Evolutionary conservation across 495 filamentous ascomycete species (phyloP).

Genomic region (Tuber microsphaerosporum): DNA sequence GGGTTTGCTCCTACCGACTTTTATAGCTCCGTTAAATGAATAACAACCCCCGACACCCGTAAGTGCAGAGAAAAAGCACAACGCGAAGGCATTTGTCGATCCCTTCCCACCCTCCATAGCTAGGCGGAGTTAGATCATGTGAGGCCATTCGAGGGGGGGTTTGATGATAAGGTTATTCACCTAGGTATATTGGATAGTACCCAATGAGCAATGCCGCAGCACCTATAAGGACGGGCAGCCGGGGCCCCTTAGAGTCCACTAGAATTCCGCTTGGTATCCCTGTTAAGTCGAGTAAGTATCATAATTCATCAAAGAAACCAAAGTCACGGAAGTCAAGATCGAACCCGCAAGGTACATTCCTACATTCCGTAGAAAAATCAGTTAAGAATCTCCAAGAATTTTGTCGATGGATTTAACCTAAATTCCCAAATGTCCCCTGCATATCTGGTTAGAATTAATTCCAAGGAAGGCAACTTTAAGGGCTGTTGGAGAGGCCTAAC

Average conservation of each 20-base stretch:
- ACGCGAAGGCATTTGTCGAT: conserved; percentile 58
- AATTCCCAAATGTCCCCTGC: conserved; percentile 77
- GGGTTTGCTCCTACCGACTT: conserved; percentile 51
- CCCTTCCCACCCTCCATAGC: conserved; percentile 53
- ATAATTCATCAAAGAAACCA: neutral
- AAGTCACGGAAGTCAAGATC: neutral
- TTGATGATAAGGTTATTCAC: conserved; percentile 35
- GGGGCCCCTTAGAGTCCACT: conserved; percentile 74
- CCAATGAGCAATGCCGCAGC: conserved; percentile 62
- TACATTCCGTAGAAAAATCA: conserved; percentile 27
- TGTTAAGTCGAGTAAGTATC: conserved; percentile 31
- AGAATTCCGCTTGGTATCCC: conserved; percentile 86
- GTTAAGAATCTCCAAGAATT: conserved; percentile 2
- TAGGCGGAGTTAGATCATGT: conserved; percentile 8
- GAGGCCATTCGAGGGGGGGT: neutral
- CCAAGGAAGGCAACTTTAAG: neutral
- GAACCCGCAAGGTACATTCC: conserved; percentile 39
- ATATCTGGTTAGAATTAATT: conserved; percentile 3
- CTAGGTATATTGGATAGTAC: conserved; percentile 70
- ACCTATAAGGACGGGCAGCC: conserved; percentile 67
- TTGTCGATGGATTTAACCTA: conserved; percentile 63
- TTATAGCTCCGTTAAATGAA: conserved; percentile 79
- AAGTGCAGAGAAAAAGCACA: conserved; percentile 76
- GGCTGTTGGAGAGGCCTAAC: conserved; percentile 46
- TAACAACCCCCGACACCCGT: conserved; percentile 82